phyloP scores from a whole-genome alignment of 2,329 filamentous ascomycete genomes.

The Aureobasidium leucospermi region DNA sequence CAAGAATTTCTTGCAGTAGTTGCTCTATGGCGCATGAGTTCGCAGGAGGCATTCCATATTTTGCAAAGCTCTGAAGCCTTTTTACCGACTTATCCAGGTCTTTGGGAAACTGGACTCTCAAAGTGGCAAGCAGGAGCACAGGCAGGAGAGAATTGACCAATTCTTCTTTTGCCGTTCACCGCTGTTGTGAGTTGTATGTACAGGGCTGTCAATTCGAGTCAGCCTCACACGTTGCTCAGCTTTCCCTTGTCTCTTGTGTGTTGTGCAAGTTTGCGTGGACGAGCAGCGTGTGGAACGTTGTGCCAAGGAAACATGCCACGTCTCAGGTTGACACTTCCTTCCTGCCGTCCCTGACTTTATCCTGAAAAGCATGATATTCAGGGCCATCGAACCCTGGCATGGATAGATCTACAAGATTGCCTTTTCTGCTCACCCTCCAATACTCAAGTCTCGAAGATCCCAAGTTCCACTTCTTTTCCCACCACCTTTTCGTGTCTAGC shows the following conservation, averaged over 20 bases:
- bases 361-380: neutral
- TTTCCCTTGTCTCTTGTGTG: neutral
- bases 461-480: neutral
- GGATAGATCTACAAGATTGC: slow-evolving; percentile 1
- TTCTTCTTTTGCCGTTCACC: neutral
- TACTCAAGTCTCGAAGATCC: neutral
- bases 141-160: neutral
- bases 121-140: neutral
- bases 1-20: slow-evolving; percentile 6
- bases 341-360: slow-evolving; percentile 10
- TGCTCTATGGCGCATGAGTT: neutral
- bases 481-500: slow-evolving; percentile 2
- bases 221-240: slow-evolving; percentile 9
- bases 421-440: neutral
- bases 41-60: slow-evolving; percentile 6
- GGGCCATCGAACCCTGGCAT: slow-evolving; percentile 1
- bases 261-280: slow-evolving; percentile 5
- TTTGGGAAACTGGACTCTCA: neutral
- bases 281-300: slow-evolving; percentile 2
- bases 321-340: slow-evolving; percentile 4
- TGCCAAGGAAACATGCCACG: slow-evolving; percentile 9
- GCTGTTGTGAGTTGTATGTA: neutral
- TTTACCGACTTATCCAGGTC: slow-evolving; percentile 1
- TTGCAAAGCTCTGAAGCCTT: neutral
- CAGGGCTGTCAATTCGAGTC: neutral